Evolutionary conservation across 2,329 filamentous ascomycete genomes (phyloP).

Genomic region (Pezizomycotina sp.): DNA sequence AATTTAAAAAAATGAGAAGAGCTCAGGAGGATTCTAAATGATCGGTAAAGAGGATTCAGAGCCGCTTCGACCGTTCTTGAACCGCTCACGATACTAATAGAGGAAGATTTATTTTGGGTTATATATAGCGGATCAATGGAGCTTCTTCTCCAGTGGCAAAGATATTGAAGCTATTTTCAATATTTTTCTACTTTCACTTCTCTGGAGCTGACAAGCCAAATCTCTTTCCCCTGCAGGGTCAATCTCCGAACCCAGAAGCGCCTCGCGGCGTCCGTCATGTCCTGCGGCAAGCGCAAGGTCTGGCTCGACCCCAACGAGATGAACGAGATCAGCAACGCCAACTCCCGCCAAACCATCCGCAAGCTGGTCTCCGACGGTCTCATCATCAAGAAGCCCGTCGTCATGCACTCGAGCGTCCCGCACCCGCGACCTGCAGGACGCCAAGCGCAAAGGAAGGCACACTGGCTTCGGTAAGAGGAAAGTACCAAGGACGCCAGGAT

Average conservation of each 20-base stretch:
- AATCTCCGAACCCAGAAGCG: slow-evolving; percentile 99
- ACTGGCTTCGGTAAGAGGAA: slow-evolving; percentile 99
- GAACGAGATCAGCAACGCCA: slow-evolving; percentile 99
- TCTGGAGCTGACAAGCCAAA: slow-evolving; percentile 26
- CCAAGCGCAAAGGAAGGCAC: slow-evolving; percentile 90
- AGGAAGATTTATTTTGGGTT: too few species aligned
- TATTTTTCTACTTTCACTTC: not conserved
- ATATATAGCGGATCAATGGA: too few species aligned
- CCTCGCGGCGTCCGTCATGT: slow-evolving; percentile 94
- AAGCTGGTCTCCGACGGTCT: slow-evolving; percentile 99
- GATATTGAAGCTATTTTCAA: not conserved
- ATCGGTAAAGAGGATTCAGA: too few species aligned
- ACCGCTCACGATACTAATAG: too few species aligned
- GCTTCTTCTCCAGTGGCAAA: not conserved
- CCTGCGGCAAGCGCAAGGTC: slow-evolving; percentile 99
- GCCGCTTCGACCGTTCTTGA: too few species aligned
- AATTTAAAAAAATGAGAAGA: too few species aligned
- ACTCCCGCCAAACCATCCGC: slow-evolving; percentile 97
- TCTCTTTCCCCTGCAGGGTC: slow-evolving; percentile 51
- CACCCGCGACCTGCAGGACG: slow-evolving; percentile 85
- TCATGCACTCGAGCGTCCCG: slow-evolving; percentile 98
- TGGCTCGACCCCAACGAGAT: slow-evolving; percentile 99
- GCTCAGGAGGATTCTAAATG: too few species aligned
- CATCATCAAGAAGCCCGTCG: slow-evolving; percentile 99
- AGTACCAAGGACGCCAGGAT: slow-evolving; percentile 99